Conservation (phyloP, 148 eudicot genomes). For the Diospyros lotus region DNA sequence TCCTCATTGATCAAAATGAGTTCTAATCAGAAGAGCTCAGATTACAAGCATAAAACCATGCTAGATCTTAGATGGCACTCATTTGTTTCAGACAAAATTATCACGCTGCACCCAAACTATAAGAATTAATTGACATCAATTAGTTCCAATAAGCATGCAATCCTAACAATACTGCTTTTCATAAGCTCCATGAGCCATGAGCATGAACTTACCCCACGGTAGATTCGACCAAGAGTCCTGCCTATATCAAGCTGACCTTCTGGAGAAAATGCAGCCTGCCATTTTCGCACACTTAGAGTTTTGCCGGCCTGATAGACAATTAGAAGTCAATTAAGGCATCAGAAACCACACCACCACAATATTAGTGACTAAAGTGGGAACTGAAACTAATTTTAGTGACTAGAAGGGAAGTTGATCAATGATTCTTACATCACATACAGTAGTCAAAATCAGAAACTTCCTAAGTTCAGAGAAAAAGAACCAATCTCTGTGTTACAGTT, state of each 20-base stretch:
- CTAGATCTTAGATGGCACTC: not conserved
- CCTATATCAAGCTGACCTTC: constrained; percentile 84
- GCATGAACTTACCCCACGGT: constrained; percentile 66
- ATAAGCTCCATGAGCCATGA: not conserved
- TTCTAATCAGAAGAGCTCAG: not conserved
- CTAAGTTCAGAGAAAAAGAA: not conserved
- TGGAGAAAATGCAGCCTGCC: constrained; percentile 74
- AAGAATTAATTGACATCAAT: not conserved
- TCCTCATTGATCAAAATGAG: not conserved
- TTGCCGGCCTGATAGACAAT: constrained; percentile 58
- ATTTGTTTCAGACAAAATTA: constrained; percentile 4
- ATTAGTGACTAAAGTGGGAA: not conserved
- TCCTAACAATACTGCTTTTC: not conserved
- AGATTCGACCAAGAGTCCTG: constrained; percentile 72
- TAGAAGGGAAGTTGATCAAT: not conserved
- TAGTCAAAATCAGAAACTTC: not conserved
- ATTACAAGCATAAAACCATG: not conserved
- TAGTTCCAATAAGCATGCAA: not conserved
- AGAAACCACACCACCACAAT: not conserved
- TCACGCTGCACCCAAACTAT: not conserved
- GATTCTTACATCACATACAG: not conserved
- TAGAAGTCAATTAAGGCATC: constrained; percentile 6
- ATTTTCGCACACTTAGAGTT: constrained; percentile 74
- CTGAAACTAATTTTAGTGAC: not conserved
- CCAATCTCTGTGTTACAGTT: not conserved